Evolutionary conservation across 2,329 filamentous ascomycete genomes (phyloP).

Genomic region (Diaporthe australafricana): DNA sequence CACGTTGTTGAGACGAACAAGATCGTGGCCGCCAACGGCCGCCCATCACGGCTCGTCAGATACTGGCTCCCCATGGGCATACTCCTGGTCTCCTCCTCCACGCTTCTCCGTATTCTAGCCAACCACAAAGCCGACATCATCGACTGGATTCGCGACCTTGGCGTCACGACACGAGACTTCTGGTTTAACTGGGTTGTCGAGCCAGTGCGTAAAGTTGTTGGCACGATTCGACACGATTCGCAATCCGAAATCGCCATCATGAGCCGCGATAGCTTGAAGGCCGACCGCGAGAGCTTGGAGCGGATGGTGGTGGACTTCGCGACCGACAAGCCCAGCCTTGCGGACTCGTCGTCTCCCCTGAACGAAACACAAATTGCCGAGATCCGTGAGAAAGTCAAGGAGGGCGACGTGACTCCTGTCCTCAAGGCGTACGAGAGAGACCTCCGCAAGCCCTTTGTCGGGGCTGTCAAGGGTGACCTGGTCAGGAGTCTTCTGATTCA

Average conservation of each 20-base stretch:
- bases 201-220: constrained; percentile 83
- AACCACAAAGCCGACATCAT: constrained; percentile 81
- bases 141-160: constrained; percentile 83
- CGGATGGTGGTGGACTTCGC: constrained; percentile 99
- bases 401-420: constrained; percentile 94
- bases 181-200: constrained; percentile 97
- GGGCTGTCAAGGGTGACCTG: constrained; percentile 86
- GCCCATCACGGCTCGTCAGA: constrained; percentile 78
- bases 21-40: constrained; percentile 75
- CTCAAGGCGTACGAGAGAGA: constrained; percentile 92
- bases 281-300: constrained; percentile 91
- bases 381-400: constrained; percentile 83
- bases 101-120: constrained; percentile 82
- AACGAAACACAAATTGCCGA: constrained; percentile 77
- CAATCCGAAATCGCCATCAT: constrained; percentile 96
- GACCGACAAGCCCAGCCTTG: constrained; percentile 78
- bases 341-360: constrained; percentile 59
- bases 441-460: constrained; percentile 82
- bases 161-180: constrained; percentile 85
- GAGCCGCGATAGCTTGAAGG: constrained; percentile 90
- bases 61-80: constrained; percentile 87
- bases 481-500: constrained; percentile 93
- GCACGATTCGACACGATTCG: constrained; percentile 92
- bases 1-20: constrained; percentile 69
- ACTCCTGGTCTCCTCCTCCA: constrained; percentile 85